Conservation (phyloP, 2,329 filamentous ascomycete genomes). For the Botryotinia calthae region DNA sequence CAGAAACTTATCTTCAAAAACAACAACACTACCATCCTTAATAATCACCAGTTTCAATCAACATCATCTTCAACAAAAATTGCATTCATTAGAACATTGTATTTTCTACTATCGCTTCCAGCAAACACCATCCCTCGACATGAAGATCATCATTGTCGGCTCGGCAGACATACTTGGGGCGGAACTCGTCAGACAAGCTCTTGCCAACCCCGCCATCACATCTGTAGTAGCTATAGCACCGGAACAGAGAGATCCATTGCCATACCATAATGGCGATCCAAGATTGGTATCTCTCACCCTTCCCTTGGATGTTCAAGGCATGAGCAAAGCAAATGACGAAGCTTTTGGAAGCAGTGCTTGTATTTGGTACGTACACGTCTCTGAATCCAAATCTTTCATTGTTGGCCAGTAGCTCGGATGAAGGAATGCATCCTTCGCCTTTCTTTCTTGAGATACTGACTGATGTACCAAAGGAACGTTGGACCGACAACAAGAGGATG, state of each 20-base stretch:
- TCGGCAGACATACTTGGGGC: not conserved
- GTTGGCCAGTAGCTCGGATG: not conserved
- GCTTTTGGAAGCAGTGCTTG: not conserved
- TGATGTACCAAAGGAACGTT: not conserved
- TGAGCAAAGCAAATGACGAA: too few relatives aligned
- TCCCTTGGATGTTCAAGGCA: too few relatives aligned
- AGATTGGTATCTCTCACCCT: too few relatives aligned
- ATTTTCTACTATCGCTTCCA: not conserved
- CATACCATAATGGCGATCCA: too few relatives aligned
- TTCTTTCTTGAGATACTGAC: not conserved
- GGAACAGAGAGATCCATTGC: not conserved
- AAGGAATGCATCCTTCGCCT: not conserved
- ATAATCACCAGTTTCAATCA: not conserved
- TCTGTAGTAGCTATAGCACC: not conserved
- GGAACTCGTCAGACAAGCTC: not conserved
- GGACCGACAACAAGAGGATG: too few relatives aligned
- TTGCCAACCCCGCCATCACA: not conserved
- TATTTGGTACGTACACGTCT: not conserved
- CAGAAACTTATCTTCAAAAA: not conserved
- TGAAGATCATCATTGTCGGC: not conserved
- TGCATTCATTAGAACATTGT: not conserved
- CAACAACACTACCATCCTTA: not conserved
- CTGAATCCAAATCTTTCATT: not conserved
- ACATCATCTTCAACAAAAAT: not conserved
- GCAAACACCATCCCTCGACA: not conserved